phyloP scores from a whole-genome alignment of 2,329 filamentous ascomycete species.

The Sphaceloma murrayae region DNA sequence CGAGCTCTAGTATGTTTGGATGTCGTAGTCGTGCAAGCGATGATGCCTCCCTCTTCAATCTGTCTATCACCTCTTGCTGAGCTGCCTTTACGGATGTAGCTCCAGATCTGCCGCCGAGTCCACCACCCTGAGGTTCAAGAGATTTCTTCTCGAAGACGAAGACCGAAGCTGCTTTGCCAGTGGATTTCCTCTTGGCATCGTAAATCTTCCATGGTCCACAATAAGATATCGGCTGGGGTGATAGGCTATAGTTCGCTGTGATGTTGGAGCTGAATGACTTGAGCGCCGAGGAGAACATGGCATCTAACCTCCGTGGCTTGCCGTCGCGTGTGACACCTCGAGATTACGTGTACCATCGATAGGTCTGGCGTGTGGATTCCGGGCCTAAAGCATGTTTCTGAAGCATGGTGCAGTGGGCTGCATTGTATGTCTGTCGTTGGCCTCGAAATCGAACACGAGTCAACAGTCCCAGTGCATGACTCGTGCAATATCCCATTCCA shows the following conservation, averaged over 20 bases:
- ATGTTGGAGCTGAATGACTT: slow-evolving; percentile 96
- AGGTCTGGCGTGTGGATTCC: no score
- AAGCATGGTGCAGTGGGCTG: no score
- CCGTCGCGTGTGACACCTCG: no score
- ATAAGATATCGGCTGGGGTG: slow-evolving; percentile 62
- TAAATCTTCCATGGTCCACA: slow-evolving; percentile 96
- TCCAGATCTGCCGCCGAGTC: slow-evolving; percentile 50
- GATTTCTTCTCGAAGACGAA: slow-evolving; percentile 91
- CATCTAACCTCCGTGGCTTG: slow-evolving; percentile 22
- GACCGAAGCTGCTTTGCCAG: slow-evolving; percentile 76
- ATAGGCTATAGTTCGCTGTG: slow-evolving; percentile 78
- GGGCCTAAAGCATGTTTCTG: no score
- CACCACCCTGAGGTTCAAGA: slow-evolving; percentile 59
- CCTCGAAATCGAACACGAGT: no score
- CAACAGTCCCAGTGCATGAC: slow-evolving; percentile 2
- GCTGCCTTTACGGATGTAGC: slow-evolving; percentile 65
- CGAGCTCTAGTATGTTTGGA: slow-evolving; percentile 82
- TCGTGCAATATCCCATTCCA: no score
- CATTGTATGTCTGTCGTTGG: not conserved
- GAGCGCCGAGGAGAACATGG: slow-evolving; percentile 86
- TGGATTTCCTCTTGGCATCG: slow-evolving; percentile 94
- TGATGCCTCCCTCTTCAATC: slow-evolving; percentile 83
- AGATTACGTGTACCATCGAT: no score
- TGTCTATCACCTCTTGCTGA: slow-evolving; percentile 82
- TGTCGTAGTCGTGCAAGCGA: slow-evolving; percentile 81